Evolutionary conservation across 305 asterid genomes (phyloP).

Genomic region (Rubia peregrina): DNA sequence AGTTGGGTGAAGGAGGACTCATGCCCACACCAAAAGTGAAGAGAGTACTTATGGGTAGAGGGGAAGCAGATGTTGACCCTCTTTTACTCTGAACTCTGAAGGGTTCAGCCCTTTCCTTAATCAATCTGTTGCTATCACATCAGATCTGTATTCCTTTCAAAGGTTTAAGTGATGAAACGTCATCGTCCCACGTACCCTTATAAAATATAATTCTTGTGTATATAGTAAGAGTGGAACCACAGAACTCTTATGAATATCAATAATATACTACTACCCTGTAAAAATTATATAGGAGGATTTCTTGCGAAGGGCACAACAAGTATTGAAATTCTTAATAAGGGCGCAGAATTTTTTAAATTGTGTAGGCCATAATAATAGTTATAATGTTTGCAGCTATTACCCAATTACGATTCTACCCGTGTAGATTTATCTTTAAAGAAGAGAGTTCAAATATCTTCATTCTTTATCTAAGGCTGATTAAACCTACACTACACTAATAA

Average conservation of each 20-base stretch:
- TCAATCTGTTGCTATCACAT: background rate
- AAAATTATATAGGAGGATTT: too few relatives aligned
- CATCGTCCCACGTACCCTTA: background rate
- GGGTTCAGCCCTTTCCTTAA: background rate
- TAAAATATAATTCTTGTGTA: background rate
- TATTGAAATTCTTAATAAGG: too few relatives aligned
- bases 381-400: too few relatives aligned
- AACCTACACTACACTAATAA: slow-evolving; percentile 12
- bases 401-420: too few relatives aligned
- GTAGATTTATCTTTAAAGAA: too few relatives aligned
- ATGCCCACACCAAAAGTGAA: background rate
- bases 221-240: background rate
- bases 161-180: too few relatives aligned
- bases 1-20: background rate
- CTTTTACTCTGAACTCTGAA: background rate
- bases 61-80: background rate
- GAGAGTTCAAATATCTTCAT: too few relatives aligned
- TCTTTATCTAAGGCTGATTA: too few relatives aligned
- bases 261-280: background rate
- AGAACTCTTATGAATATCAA: background rate
- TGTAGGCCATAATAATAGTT: too few relatives aligned
- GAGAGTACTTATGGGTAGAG: background rate
- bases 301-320: too few relatives aligned
- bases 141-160: background rate
- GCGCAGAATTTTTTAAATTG: too few relatives aligned